These are phyloP conservation scores for Fomitopsis schrenkii DNA, from an alignment of 1,284 basidiomycete genomes.

Conservation along the genomic window DNA sequence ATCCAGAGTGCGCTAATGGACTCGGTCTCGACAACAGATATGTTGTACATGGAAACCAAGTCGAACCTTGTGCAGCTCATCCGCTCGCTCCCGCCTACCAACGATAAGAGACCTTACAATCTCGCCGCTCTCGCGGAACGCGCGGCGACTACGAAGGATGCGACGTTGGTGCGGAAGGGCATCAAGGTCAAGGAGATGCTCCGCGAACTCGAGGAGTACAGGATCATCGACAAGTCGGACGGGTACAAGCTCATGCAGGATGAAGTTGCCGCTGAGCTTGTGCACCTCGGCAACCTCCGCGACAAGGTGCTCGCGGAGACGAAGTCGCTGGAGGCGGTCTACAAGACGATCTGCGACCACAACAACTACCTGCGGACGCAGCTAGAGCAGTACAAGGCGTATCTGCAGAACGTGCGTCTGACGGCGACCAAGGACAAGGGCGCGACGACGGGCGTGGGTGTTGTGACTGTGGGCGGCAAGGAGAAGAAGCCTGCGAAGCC, in stretches of 20 bases:
- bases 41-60: constrained; percentile 99
- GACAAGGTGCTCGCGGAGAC: constrained; percentile 96
- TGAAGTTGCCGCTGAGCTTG: constrained; percentile 92
- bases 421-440: constrained; percentile 87
- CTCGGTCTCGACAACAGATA: constrained; percentile 95
- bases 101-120: constrained; percentile 86
- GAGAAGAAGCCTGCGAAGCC: constrained; percentile 90
- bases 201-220: constrained; percentile 89
- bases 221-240: constrained; percentile 80
- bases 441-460: constrained; percentile 83
- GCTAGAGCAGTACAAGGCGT: constrained; percentile 99
- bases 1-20: constrained; percentile 96
- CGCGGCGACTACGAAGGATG: constrained; percentile 96
- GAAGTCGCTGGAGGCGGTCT: constrained; percentile 90
- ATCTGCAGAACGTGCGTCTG: constrained; percentile 94
- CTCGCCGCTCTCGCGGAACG: constrained; percentile 88
- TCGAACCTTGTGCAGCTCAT: constrained; percentile 98
- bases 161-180: constrained; percentile 89
- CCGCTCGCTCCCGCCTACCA: constrained; percentile 85
- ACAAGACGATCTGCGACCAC: constrained; percentile 99
- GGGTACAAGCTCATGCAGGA: constrained; percentile 95
- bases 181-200: constrained; percentile 99
- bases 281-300: constrained; percentile 92
- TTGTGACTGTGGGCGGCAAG: constrained; percentile 94
- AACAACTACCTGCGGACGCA: constrained; percentile 96